A percentile compares a stretch with the other conserved stretches of the same genome.
Conservation (phyloP, 768 basidiomycete species). For the Fibroporia radiculosa region DNA sequence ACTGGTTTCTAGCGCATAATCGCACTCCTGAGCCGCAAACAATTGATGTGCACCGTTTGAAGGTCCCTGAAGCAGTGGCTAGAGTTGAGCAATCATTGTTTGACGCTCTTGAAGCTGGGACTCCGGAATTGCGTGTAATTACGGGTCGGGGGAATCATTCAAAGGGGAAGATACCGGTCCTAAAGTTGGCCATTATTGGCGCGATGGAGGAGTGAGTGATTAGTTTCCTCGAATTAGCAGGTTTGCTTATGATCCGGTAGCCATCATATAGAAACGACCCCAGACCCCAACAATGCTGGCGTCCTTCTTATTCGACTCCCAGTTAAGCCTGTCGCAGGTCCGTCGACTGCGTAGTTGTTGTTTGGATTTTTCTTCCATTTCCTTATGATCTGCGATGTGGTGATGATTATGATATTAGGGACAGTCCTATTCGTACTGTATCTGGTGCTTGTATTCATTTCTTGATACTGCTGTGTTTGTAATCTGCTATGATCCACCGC, state of each 20-base stretch:
- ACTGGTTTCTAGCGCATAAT: conserved; percentile 24
- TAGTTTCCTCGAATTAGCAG: neutral
- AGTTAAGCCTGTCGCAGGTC: conserved; percentile 2
- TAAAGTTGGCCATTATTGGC: conserved; percentile 24
- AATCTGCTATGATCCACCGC: conserved; percentile 9
- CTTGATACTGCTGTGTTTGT: neutral
- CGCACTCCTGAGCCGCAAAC: conserved; percentile 19
- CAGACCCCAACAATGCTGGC: conserved; percentile 22
- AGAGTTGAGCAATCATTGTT: conserved; percentile 25
- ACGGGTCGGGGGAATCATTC: conserved; percentile 28
- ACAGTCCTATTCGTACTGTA: conserved; percentile 9
- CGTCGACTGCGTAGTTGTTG: conserved; percentile 4
- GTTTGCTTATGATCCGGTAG: conserved; percentile 6
- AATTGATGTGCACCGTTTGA: conserved; percentile 30
- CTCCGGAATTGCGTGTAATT: conserved; percentile 25
- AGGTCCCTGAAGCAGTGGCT: conserved; percentile 22
- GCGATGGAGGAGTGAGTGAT: conserved; percentile 23
- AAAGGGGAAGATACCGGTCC: conserved; percentile 21
- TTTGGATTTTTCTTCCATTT: neutral
- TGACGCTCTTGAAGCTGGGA: conserved; percentile 21
- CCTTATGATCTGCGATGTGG: no score
- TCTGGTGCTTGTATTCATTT: conserved; percentile 4
- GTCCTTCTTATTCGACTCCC: conserved; percentile 22
- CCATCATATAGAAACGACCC: conserved; percentile 18
- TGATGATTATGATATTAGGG: conserved; percentile 6